phyloP scores from a whole-genome alignment of 208 protist genomes.

The Angomonas desouzai region DNA sequence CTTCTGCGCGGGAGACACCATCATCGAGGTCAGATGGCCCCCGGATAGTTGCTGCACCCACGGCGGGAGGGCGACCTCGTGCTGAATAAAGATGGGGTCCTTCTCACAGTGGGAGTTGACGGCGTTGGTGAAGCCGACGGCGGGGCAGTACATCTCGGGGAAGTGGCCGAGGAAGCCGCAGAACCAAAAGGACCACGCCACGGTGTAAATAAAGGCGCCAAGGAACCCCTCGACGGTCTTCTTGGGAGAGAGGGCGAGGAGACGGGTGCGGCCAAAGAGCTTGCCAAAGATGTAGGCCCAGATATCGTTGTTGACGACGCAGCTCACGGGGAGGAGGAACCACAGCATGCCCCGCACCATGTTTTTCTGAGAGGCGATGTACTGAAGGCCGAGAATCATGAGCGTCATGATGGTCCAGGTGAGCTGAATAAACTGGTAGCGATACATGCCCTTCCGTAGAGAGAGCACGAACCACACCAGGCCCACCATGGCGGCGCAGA shows the following conservation, averaged over 20 bases:
- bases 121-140: slow-evolving; percentile 56
- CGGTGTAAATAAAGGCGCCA: slow-evolving; percentile 87
- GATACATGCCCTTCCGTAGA: slow-evolving; percentile 83
- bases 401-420: slow-evolving; percentile 88
- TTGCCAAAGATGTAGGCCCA: slow-evolving; percentile 90
- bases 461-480: slow-evolving; percentile 87
- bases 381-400: slow-evolving; percentile 65
- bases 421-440: slow-evolving; percentile 91
- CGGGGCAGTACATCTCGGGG: slow-evolving; percentile 85
- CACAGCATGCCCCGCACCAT: slow-evolving; percentile 91
- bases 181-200: slow-evolving; percentile 90
- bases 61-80: slow-evolving; percentile 44
- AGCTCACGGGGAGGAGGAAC: slow-evolving; percentile 88
- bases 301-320: slow-evolving; percentile 90
- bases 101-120: slow-evolving; percentile 48
- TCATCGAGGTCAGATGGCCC: slow-evolving; percentile 35
- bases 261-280: slow-evolving; percentile 80
- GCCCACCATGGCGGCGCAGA: slow-evolving; percentile 61
- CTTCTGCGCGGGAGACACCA: slow-evolving; percentile 80
- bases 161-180: slow-evolving; percentile 85
- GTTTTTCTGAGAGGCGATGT: slow-evolving; percentile 60
- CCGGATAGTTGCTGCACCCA: slow-evolving; percentile 54
- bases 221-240: slow-evolving; percentile 92
- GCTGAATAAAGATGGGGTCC: slow-evolving; percentile 71
- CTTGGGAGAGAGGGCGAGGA: slow-evolving; percentile 88